Evolutionary conservation across 768 basidiomycete species (phyloP), one percentile per base, ranked within the genome.

Genomic region (Boletellus ananas): DNA sequence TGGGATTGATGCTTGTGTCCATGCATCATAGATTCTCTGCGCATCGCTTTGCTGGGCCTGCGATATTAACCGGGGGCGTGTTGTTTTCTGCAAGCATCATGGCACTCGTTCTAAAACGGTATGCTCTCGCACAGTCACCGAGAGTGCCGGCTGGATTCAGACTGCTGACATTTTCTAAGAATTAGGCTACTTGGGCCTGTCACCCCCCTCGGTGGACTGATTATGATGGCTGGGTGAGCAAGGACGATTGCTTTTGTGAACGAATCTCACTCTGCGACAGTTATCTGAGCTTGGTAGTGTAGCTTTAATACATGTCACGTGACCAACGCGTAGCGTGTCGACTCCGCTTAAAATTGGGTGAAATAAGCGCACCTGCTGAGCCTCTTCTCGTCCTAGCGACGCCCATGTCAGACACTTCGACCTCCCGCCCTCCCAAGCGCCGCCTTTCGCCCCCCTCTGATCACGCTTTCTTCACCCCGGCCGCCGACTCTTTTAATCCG

Each of bases 161-260:
- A 40, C 8, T 47, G 21, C 45, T 56, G 42, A 55, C 18, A 14
- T 49, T 46, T 43, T 29, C 16, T 16, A 53, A 79, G 76, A 34
- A 63, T 80, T 54, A 78, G 65, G 54, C 71, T 75, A 51, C 56
- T 87, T 20, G 86, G 84, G 0, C 84, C 83, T 8, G 67, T 84
- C 43, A 88, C 85, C 25, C 86, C 87, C 0, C 56, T 87, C 8
- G 86, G 85, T 2, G 87, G 80, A 3, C 48, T 75, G 17, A 44
- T 79, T 1, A 81, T 84, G 80, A 84, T 86, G 57, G 79, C 79
- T 29, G 86, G 86, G 84, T 86, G 59, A 70, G 81, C 53, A 21
- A 34, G 33, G 42, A 43, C 31, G 31, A 38, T 8, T 43, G 3
- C 45, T 12, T 44, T 29, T 40, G 23, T 2, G 41, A 25, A 34